Base-by-base conservation (phyloP, 2,329 filamentous ascomycete genomes). In the Thelonectria olida region DNA sequence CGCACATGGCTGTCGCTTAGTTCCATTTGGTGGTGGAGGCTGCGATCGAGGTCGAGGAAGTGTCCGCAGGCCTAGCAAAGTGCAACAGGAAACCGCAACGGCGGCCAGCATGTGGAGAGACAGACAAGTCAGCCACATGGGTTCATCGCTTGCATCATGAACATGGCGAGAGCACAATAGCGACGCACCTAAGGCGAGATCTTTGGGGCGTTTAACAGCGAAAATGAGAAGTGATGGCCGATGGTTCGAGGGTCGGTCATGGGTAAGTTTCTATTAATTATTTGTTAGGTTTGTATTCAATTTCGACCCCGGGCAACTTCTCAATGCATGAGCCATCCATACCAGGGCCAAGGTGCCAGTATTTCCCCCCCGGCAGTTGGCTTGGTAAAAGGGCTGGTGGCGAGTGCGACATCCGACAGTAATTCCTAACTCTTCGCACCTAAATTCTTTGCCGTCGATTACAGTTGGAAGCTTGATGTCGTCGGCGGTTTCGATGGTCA, bases 1-100 rank as follows among this genome's bases (percentile, higher is more conserved):
- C 50, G 25, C 51, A 19, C 50, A 62, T 62, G 50, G 51, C 57
- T 17, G 42, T 34, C 44, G 52, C 22, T 36, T 23, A 36, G 27
- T 51, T 27, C 45, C 44, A 28, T 25, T 55, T 31, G 51, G 31
- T 31, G 51, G 31, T 31, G 36, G 53, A 39, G 41, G 47, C 49
- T 39, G 51, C 45, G 49, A 49, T 51, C 57, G 20, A 54, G 23
- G 50, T 38, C 48, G 27, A 52, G 48, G 17, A 45, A 19, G 44
- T 55, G 53, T 28, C 19, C 41, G 19, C 42, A 45, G 48, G 50
- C 42, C 17, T 8, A 31, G 10, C 22, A 38, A 48, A 39, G 56
- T 51, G 44, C 44, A 41, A 47, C 51, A 54, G 25, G 22, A 45
- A 13, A 49, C 15, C 19, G 45, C 22, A 51, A 49, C 51, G 31